Percentiles rank a stretch among this genome's conserved stretches.
Conservation (phyloP, 2,329 filamentous ascomycete genomes). For the Colletotrichum endophyticum region DNA sequence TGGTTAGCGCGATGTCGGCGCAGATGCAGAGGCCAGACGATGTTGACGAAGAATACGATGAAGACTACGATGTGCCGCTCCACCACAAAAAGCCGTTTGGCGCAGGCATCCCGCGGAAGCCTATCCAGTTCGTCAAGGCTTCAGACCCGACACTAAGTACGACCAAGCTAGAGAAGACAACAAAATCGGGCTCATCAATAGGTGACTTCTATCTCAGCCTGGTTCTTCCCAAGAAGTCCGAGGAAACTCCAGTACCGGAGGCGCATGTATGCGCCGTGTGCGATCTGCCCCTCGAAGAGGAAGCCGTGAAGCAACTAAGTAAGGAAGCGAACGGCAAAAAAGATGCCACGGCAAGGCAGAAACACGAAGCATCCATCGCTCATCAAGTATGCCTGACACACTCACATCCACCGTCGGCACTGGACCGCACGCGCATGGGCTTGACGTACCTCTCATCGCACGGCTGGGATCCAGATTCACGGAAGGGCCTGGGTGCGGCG, state of each 20-base stretch:
- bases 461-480: conserved; percentile 77
- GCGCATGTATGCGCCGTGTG: conserved; percentile 37
- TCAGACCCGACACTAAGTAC: conserved; percentile 39
- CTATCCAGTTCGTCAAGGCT: conserved; percentile 63
- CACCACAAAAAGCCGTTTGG: conserved; percentile 61
- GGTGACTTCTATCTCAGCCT: conserved; percentile 71
- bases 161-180: conserved; percentile 28
- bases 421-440: conserved; percentile 75
- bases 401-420: conserved; percentile 73
- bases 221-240: conserved; percentile 52
- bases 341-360: conserved; percentile 21
- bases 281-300: conserved; percentile 33
- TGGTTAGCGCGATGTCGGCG: not conserved
- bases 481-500: conserved; percentile 72
- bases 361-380: conserved; percentile 67
- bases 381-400: conserved; percentile 75
- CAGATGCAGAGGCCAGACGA: not conserved
- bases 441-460: conserved; percentile 68
- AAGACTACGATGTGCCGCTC: conserved; percentile 54
- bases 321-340: conserved; percentile 26
- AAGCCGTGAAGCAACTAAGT: not conserved
- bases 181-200: conserved; percentile 34
- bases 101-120: conserved; percentile 57
- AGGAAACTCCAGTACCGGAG: not conserved
- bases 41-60: conserved; percentile 30